phyloP scores from a whole-genome alignment of 2,329 filamentous ascomycete species.

The Alternaria alternata region DNA sequence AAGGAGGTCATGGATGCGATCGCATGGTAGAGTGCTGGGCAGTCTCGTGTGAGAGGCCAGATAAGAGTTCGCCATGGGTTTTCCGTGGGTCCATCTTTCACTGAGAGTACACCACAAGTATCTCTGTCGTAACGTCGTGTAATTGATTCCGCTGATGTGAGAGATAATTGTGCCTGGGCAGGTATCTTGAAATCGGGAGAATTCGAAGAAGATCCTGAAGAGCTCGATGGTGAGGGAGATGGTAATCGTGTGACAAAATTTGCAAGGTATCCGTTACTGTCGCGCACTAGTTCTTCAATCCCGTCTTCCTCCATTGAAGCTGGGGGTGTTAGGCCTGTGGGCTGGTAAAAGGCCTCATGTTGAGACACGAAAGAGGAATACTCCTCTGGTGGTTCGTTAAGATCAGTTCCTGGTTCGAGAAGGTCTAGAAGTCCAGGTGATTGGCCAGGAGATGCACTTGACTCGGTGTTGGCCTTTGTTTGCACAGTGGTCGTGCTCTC shows the following conservation, averaged over 20 bases:
- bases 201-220: constrained; percentile 45
- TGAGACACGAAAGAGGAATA: constrained; percentile 46
- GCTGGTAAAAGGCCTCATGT: constrained; percentile 47
- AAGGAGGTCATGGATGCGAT: constrained; percentile 74
- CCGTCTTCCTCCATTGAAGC: constrained; percentile 54
- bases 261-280: constrained; percentile 40
- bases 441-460: constrained; percentile 54
- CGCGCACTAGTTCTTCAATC: constrained; percentile 64
- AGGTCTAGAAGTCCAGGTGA: constrained; percentile 60
- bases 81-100: constrained; percentile 73
- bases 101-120: constrained; percentile 74
- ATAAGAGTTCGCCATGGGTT: constrained; percentile 76
- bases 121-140: constrained; percentile 69
- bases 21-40: constrained; percentile 72
- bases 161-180: constrained; percentile 58
- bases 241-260: constrained; percentile 51
- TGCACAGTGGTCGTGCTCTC: constrained; percentile 37
- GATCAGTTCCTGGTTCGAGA: constrained; percentile 58
- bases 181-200: constrained; percentile 40
- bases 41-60: constrained; percentile 72
- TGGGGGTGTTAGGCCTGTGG: constrained; percentile 39
- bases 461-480: constrained; percentile 41
- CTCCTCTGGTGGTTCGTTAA: constrained; percentile 53
- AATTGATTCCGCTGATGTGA: constrained; percentile 67
- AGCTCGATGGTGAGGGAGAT: constrained; percentile 48